Conservation (phyloP, 192 early-diverging fungal species). For the Backusella tuberculispora region DNA sequence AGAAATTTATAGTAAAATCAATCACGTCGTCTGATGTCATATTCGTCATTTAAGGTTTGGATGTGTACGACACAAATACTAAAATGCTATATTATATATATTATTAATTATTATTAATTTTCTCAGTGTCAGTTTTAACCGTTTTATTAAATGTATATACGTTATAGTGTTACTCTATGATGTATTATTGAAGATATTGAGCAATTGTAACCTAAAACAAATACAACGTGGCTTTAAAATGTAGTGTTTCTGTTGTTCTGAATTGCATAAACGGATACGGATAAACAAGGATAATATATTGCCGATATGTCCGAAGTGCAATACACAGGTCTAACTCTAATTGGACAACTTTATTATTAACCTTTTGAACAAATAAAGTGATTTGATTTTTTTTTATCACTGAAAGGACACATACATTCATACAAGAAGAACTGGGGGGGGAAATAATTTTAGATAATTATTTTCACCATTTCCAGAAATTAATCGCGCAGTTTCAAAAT, state of each 20-base stretch:
- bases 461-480: too few relatives aligned
- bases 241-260: neutral
- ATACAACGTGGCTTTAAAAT: neutral
- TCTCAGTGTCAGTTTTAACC: neutral
- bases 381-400: neutral
- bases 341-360: neutral
- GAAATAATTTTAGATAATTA: neutral
- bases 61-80: neutral
- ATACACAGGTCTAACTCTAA: neutral
- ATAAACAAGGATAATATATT: neutral
- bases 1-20: conserved; percentile 3
- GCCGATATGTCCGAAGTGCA: neutral
- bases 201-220: neutral
- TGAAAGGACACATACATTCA: neutral
- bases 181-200: too few relatives aligned
- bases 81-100: too few relatives aligned
- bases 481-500: too few relatives aligned
- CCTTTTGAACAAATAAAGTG: neutral
- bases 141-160: too few relatives aligned
- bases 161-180: too few relatives aligned
- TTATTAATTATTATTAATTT: too few relatives aligned
- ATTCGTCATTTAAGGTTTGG: conserved; percentile 6
- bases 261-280: neutral
- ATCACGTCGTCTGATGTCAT: neutral
- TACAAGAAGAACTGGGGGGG: neutral